Evolutionary conservation across 108 stramenopile genomes (phyloP).

Genomic region (Bacterosira constricta): DNA sequence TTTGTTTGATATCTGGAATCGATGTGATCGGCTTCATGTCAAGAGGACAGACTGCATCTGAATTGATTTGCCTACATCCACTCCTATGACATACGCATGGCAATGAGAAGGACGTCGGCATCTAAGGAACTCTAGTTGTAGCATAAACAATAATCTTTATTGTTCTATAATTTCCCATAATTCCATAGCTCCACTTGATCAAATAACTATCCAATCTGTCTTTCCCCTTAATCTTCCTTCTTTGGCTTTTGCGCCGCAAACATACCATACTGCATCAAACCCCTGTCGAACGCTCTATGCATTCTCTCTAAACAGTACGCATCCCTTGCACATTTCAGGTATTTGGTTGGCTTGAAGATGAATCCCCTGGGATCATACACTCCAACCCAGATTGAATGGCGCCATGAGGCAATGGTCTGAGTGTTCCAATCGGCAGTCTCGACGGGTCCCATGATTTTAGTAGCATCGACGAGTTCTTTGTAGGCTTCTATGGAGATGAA

Average conservation of each 20-base stretch:
- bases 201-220: neutral
- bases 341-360: slow-evolving; percentile 87
- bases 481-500: slow-evolving; percentile 95
- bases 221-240: slow-evolving; percentile 21
- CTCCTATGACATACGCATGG: too few relatives aligned
- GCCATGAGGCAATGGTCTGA: slow-evolving; percentile 92
- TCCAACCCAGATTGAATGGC: slow-evolving; percentile 95
- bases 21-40: too few relatives aligned
- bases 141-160: neutral
- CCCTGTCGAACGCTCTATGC: slow-evolving; percentile 95
- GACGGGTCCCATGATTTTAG: slow-evolving; percentile 86
- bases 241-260: slow-evolving; percentile 77
- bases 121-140: neutral
- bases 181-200: neutral
- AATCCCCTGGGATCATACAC: slow-evolving; percentile 92
- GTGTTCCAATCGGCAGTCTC: slow-evolving; percentile 89
- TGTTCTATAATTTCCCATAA: neutral
- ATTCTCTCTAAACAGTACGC: slow-evolving; percentile 94
- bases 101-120: too few relatives aligned
- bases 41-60: too few relatives aligned
- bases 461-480: slow-evolving; percentile 83
- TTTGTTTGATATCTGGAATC: too few relatives aligned
- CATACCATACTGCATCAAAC: slow-evolving; percentile 98
- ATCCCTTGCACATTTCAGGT: slow-evolving; percentile 89
- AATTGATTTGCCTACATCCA: too few relatives aligned